Conservation (phyloP, 2,329 filamentous ascomycete species). For the Aspergillus pseudoviridinutans region DNA sequence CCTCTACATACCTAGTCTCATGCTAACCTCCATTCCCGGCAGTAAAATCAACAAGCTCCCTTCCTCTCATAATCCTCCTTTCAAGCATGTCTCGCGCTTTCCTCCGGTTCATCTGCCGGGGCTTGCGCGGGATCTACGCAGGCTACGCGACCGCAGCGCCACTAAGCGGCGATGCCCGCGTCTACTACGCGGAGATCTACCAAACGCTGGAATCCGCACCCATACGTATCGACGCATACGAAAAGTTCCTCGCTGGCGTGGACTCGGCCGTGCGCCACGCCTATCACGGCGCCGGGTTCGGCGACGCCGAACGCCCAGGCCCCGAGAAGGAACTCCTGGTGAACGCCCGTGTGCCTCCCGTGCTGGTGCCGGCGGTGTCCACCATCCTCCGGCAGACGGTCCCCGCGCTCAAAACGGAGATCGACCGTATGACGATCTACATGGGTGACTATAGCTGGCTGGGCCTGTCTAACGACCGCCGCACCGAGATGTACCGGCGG, state of each 20-base stretch:
- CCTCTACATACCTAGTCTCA: background rate
- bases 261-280: slow-evolving; percentile 61
- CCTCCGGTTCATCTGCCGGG: slow-evolving; percentile 64
- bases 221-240: slow-evolving; percentile 59
- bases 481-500: slow-evolving; percentile 58
- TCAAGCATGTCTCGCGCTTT: slow-evolving; percentile 72
- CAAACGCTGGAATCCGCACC: slow-evolving; percentile 50
- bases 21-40: slow-evolving; percentile 2
- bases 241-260: slow-evolving; percentile 62
- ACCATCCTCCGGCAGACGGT: slow-evolving; percentile 50
- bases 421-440: slow-evolving; percentile 66
- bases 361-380: slow-evolving; percentile 47
- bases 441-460: slow-evolving; percentile 69
- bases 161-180: slow-evolving; percentile 34
- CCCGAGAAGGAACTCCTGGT: slow-evolving; percentile 53
- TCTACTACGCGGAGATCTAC: slow-evolving; percentile 52
- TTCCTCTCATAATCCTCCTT: slow-evolving; percentile 57
- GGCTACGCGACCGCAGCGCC: slow-evolving; percentile 38
- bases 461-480: slow-evolving; percentile 58
- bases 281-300: slow-evolving; percentile 46
- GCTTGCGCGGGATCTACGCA: slow-evolving; percentile 55
- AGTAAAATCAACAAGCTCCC: slow-evolving; percentile 37
- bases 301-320: slow-evolving; percentile 43
- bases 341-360: slow-evolving; percentile 48
- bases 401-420: slow-evolving; percentile 53